Evolutionary conservation across 208 protist species (phyloP).

Genomic region (Leishmania tarentolae): DNA sequence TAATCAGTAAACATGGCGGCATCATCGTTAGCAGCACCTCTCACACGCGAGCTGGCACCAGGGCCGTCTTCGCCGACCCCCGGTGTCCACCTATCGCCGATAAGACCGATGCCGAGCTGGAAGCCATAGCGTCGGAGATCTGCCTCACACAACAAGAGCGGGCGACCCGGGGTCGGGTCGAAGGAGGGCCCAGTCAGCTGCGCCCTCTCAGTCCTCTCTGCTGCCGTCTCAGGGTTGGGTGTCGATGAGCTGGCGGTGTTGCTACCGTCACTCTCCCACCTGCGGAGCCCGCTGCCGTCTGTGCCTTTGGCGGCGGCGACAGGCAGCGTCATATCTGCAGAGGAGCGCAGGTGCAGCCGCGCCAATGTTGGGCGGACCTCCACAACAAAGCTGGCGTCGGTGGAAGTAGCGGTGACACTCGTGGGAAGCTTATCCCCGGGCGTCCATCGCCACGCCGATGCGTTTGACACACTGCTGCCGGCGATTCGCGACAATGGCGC

Average conservation of each 20-base stretch:
- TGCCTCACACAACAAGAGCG: slow-evolving; percentile 77
- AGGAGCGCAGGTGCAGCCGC: slow-evolving; percentile 67
- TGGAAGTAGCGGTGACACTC: slow-evolving; percentile 8
- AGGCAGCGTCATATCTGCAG: slow-evolving; percentile 5
- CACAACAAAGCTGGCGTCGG: slow-evolving; percentile 62
- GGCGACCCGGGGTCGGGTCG: slow-evolving; percentile 29
- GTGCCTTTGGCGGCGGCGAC: neutral
- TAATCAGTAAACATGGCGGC: neutral
- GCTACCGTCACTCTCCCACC: neutral
- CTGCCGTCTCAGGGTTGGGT: neutral
- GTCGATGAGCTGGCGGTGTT: neutral
- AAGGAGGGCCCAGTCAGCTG: slow-evolving; percentile 18
- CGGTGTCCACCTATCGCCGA: slow-evolving; percentile 76
- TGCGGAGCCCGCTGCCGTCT: neutral
- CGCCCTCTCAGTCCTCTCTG: neutral
- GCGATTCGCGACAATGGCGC: neutral
- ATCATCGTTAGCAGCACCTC: neutral
- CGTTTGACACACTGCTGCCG: neutral
- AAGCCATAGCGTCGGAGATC: slow-evolving; percentile 66
- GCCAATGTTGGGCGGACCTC: slow-evolving; percentile 79
- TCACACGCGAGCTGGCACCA: too few species aligned
- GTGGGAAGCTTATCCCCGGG: neutral
- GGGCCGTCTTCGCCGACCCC: slow-evolving; percentile 31
- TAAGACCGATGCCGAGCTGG: slow-evolving; percentile 82
- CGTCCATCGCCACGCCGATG: neutral